Conservation (phyloP, 441 rosid genomes). For the Lepidium campestre region DNA sequence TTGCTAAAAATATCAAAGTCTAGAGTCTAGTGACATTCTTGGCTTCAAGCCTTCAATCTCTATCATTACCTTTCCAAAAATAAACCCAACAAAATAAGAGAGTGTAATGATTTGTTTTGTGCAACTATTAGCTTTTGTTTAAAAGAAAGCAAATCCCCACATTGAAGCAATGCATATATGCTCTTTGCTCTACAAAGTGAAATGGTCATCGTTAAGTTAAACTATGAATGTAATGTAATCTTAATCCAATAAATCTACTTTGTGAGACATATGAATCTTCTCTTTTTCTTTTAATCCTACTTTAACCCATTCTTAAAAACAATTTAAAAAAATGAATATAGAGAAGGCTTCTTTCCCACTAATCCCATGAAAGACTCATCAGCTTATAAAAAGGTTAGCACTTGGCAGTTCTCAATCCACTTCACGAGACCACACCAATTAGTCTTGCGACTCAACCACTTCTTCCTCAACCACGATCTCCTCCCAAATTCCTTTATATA, state of each 20-base stretch:
- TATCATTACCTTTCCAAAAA: background rate
- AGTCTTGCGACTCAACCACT: slow-evolving; percentile 24
- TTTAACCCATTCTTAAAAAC: slow-evolving; percentile 19
- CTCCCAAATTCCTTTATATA: background rate
- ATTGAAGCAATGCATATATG: slow-evolving; percentile 69
- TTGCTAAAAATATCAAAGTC: background rate
- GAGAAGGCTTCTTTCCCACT: slow-evolving; percentile 25
- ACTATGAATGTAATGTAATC: background rate
- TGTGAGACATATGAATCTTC: background rate
- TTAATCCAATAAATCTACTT: background rate
- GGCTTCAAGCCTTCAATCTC: slow-evolving; percentile 5
- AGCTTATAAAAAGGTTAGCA: slow-evolving; percentile 19
- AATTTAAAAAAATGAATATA: background rate
- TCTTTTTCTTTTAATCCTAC: background rate
- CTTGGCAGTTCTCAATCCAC: slow-evolving; percentile 25
- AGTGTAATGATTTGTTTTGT: slow-evolving; percentile 11
- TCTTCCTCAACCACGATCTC: slow-evolving; percentile 21
- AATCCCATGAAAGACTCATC: slow-evolving; percentile 13
- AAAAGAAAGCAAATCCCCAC: slow-evolving; percentile 36
- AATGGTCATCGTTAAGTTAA: background rate
- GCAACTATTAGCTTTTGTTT: slow-evolving; percentile 4
- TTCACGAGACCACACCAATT: background rate
- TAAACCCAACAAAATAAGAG: background rate
- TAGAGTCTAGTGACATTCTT: slow-evolving; percentile 26
- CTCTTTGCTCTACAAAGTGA: slow-evolving; percentile 23